These are phyloP conservation scores for Scheffersomyces cryptocercus DNA, from an alignment of 1,139 yeast species.

Conservation along the genomic window DNA sequence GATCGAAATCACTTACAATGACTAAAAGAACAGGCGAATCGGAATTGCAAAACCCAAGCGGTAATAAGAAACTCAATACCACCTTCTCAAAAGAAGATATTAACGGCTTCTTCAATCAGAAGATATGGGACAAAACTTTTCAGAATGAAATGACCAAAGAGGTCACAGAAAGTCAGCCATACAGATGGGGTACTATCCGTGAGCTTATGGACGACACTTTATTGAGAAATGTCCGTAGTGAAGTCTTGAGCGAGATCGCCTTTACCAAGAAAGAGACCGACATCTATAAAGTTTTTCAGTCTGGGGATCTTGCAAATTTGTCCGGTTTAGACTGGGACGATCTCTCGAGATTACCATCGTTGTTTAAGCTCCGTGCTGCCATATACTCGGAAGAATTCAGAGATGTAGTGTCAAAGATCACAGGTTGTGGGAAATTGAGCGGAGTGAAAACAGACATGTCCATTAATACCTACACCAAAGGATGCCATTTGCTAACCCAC, in stretches of 20 bases:
- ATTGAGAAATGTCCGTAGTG: conserved; percentile 76
- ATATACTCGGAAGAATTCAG: conserved; percentile 85
- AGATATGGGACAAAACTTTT: conserved; percentile 52
- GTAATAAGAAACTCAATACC: conserved; percentile 21
- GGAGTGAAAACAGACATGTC: conserved; percentile 92
- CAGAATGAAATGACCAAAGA: conserved; percentile 40
- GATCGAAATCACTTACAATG: background rate
- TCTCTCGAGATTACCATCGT: conserved; percentile 66
- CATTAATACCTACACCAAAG: conserved; percentile 85
- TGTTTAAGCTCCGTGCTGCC: conserved; percentile 79
- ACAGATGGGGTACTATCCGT: conserved; percentile 83
- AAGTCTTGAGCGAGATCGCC: conserved; percentile 78
- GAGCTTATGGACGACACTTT: conserved; percentile 75
- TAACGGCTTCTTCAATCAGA: conserved; percentile 49
- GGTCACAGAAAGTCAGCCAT: conserved; percentile 65
- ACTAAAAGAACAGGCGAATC: conserved; percentile 5
- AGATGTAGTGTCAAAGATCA: conserved; percentile 74
- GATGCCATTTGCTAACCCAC: conserved; percentile 92
- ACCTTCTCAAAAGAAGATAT: conserved; percentile 39
- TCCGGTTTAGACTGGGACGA: conserved; percentile 84
- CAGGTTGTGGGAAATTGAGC: conserved; percentile 87
- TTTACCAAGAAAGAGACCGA: conserved; percentile 97
- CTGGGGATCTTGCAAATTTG: conserved; percentile 92
- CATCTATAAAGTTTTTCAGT: conserved; percentile 90
- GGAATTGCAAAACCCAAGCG: conserved; percentile 5